A percentile compares a stretch with the other conserved stretches of the same genome.
Evolutionary conservation across 148 eudicot species (phyloP).

Genomic region (Polygonum aviculare): DNA sequence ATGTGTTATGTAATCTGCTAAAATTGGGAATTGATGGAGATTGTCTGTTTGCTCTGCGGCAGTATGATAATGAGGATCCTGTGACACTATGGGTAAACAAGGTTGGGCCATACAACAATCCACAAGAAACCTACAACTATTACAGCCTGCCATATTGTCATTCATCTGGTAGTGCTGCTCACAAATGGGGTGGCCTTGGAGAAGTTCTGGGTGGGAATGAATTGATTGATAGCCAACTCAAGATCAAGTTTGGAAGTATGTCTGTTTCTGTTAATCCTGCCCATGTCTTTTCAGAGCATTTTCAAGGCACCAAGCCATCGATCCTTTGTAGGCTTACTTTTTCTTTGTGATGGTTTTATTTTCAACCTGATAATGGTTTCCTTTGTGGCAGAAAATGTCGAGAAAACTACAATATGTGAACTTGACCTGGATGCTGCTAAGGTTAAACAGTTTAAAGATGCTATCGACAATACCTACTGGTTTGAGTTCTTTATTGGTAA

Average conservation of each 20-base stretch:
- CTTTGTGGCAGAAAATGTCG: constrained; percentile 55
- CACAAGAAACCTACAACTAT: constrained; percentile 95
- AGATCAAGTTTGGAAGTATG: constrained; percentile 68
- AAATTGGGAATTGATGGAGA: not conserved
- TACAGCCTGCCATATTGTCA: constrained; percentile 92
- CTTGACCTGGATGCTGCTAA: constrained; percentile 74
- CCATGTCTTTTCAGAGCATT: not conserved
- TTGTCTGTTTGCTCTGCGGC: constrained; percentile 13
- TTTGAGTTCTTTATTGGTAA: constrained; percentile 90
- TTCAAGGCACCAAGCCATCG: not conserved
- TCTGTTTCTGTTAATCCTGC: not conserved
- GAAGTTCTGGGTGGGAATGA: constrained; percentile 99
- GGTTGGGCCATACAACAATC: constrained; percentile 95
- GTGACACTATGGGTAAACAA: constrained; percentile 96
- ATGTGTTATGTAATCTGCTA: not conserved
- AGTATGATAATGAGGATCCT: constrained; percentile 70
- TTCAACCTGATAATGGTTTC: not conserved
- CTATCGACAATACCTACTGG: constrained; percentile 87
- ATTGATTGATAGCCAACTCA: constrained; percentile 83
- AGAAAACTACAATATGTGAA: constrained; percentile 54
- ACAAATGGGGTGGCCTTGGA: constrained; percentile 98
- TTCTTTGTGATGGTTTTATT: not conserved
- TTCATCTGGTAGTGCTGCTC: constrained; percentile 47
- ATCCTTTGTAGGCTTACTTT: not conserved
- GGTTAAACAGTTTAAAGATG: constrained; percentile 76